Evolutionary conservation across 768 basidiomycete species (phyloP).

Genomic region (Suillus decipiens): DNA sequence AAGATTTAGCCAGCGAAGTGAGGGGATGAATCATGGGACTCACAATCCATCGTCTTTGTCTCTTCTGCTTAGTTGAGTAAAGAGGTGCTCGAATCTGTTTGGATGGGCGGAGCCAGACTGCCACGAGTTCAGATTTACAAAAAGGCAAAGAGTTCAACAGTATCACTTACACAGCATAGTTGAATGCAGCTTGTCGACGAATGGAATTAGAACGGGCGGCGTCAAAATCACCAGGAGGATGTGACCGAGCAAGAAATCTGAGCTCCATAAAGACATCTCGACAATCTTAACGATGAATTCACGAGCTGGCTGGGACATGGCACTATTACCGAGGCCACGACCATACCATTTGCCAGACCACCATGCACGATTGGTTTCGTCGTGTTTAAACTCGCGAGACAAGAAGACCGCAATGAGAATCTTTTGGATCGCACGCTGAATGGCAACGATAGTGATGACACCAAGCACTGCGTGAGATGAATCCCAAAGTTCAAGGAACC

Average conservation of each 20-base stretch:
- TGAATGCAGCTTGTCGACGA: constrained; percentile 85
- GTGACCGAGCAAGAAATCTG: constrained; percentile 88
- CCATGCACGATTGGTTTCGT: constrained; percentile 98
- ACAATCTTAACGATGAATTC: constrained; percentile 99
- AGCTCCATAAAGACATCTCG: constrained; percentile 96
- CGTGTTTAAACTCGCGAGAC: constrained; percentile 97
- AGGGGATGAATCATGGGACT: constrained; percentile 25
- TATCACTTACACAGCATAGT: constrained; percentile 81
- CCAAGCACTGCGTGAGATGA: constrained; percentile 96
- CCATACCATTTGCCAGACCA: constrained; percentile 99
- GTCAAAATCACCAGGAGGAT: constrained; percentile 87
- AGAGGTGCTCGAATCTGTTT: constrained; percentile 93
- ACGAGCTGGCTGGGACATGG: constrained; percentile 92
- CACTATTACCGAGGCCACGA: constrained; percentile 85
- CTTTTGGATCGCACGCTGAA: constrained; percentile 94
- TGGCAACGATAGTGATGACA: constrained; percentile 82
- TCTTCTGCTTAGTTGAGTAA: constrained; percentile 93
- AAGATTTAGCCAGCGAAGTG: constrained; percentile 11
- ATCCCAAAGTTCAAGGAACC: constrained; percentile 97
- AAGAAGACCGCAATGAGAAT: constrained; percentile 92
- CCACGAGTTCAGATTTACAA: constrained; percentile 15
- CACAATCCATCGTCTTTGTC: constrained; percentile 90
- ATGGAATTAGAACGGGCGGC: constrained; percentile 83
- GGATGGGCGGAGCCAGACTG: constrained; percentile 94
- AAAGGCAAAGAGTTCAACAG: constrained; percentile 9